These are phyloP conservation scores for Groenewaldozyma auringiensis DNA, from an alignment of 1,139 yeast genomes.

Conservation along the genomic window DNA sequence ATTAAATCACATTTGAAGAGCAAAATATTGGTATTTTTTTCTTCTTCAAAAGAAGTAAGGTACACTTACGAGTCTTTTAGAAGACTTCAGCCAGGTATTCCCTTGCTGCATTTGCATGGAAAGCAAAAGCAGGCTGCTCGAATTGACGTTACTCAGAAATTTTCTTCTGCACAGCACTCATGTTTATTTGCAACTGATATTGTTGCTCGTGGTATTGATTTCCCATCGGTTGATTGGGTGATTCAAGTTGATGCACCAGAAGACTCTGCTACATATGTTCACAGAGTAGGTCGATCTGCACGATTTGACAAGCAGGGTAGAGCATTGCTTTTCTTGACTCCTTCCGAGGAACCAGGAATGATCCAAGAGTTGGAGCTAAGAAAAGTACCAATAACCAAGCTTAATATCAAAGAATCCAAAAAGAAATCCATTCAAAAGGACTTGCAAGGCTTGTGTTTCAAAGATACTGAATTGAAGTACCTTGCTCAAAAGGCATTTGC, in stretches of 20 bases:
- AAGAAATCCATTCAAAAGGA: constrained; percentile 76
- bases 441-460: constrained; percentile 82
- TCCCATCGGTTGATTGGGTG: constrained; percentile 98
- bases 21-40: constrained; percentile 80
- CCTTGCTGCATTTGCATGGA: constrained; percentile 86
- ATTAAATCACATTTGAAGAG: constrained; percentile 78
- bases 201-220: constrained; percentile 95
- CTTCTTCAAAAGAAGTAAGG: constrained; percentile 93
- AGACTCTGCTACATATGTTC: constrained; percentile 90
- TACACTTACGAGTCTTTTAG: constrained; percentile 86
- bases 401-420: constrained; percentile 69
- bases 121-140: constrained; percentile 93
- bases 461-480: constrained; percentile 85
- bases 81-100: constrained; percentile 91
- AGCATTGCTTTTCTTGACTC: constrained; percentile 73
- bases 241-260: constrained; percentile 95
- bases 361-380: constrained; percentile 52
- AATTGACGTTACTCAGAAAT: constrained; percentile 79
- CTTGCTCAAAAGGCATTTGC: constrained; percentile 93
- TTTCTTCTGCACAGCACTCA: constrained; percentile 76
- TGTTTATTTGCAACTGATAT: constrained; percentile 94
- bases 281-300: constrained; percentile 94
- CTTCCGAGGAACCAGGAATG: constrained; percentile 77
- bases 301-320: constrained; percentile 87
- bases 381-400: constrained; percentile 61